These are phyloP conservation scores for Gilbertella persicaria DNA, from an alignment of 371 early-diverging fungal genomes.

Conservation along the genomic window DNA sequence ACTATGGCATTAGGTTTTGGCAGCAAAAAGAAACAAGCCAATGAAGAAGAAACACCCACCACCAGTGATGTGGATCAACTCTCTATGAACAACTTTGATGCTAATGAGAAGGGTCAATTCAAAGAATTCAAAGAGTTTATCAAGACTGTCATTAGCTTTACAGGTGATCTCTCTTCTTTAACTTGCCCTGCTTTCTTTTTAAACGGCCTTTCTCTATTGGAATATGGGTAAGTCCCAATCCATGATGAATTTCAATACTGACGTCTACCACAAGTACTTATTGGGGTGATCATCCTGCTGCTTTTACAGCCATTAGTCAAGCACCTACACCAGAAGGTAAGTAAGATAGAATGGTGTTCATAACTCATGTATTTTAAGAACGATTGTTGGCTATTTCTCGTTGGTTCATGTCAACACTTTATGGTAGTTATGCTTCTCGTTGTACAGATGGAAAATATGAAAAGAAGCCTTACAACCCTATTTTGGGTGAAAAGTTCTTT, in stretches of 20 bases:
- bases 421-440: conserved; percentile 60
- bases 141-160: conserved; percentile 71
- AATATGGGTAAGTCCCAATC: conserved; percentile 70
- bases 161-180: conserved; percentile 77
- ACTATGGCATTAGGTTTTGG: conserved; percentile 20
- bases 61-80: conserved; percentile 43
- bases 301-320: conserved; percentile 46
- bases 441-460: conserved; percentile 48
- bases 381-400: conserved; percentile 30
- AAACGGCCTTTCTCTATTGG: conserved; percentile 72
- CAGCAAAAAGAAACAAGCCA: conserved; percentile 13
- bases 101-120: conserved; percentile 45
- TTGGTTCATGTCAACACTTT: conserved; percentile 61
- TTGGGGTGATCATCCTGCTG: conserved; percentile 33
- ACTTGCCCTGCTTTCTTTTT: conserved; percentile 81
- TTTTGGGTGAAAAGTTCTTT: conserved; percentile 88
- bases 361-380: conserved; percentile 13
- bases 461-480: conserved; percentile 85
- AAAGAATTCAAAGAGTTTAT: conserved; percentile 55
- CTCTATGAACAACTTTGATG: conserved; percentile 43
- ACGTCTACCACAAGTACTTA: conserved; percentile 15
- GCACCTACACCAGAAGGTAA: conserved; percentile 56
- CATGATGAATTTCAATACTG: neutral
- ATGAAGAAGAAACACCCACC: conserved; percentile 34
- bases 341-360: neutral